These are phyloP conservation scores for Fusarium pseudonygamai DNA, from an alignment of 2,329 filamentous ascomycete species.

Conservation along the genomic window DNA sequence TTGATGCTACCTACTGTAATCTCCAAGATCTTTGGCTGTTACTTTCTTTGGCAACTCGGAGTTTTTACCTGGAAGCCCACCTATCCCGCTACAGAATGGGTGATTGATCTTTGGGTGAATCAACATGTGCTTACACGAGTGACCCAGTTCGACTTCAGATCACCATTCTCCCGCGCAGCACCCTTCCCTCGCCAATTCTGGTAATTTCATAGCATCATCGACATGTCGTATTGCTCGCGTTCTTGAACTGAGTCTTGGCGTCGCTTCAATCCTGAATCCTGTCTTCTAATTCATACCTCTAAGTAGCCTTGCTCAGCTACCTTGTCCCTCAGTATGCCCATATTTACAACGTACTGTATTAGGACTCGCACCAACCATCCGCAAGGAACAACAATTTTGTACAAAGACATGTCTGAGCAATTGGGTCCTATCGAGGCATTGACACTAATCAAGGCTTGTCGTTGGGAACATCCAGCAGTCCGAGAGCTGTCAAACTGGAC, in stretches of 20 bases:
- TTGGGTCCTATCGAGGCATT: neutral
- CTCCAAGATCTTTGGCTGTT: conserved; percentile 5
- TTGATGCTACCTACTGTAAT: neutral
- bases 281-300: neutral
- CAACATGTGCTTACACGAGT: conserved; percentile 17
- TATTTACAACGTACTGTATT: conserved; percentile 1
- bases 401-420: neutral
- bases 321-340: neutral
- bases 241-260: neutral
- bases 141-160: conserved; percentile 16
- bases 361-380: neutral
- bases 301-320: neutral
- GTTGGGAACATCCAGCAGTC: neutral
- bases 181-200: neutral
- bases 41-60: neutral
- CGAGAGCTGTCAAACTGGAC: neutral
- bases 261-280: neutral
- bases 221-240: conserved; percentile 8
- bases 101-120: neutral
- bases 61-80: neutral
- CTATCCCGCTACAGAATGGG: neutral
- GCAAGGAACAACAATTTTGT: neutral
- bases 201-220: neutral
- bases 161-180: neutral
- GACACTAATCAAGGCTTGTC: neutral